phyloP scores from a whole-genome alignment of 2,329 filamentous ascomycete species.

The Scleromitrula shiraiana region DNA sequence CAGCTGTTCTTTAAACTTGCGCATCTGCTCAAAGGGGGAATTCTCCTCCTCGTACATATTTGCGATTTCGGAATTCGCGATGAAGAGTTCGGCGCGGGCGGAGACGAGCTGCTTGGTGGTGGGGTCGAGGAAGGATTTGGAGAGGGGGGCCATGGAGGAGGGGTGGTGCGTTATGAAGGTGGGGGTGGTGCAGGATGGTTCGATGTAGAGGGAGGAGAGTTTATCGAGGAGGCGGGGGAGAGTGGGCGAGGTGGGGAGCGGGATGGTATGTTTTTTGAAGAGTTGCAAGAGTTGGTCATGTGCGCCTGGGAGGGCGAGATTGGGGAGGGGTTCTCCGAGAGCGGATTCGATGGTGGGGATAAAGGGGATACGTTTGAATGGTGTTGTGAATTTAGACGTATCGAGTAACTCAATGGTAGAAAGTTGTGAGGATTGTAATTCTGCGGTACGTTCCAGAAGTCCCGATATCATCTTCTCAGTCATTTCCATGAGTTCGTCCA shows the following conservation, averaged over 20 bases:
- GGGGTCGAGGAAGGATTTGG: conserved; percentile 74
- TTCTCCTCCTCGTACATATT: conserved; percentile 99
- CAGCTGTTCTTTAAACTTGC: conserved; percentile 65
- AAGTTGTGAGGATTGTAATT: conserved; percentile 39
- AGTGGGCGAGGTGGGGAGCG: conserved; percentile 44
- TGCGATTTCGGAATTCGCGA: conserved; percentile 71
- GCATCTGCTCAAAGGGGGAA: conserved; percentile 74
- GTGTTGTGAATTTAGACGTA: conserved; percentile 39
- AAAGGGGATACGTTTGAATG: conserved; percentile 69
- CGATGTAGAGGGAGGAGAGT: conserved; percentile 68
- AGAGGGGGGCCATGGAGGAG: conserved; percentile 80
- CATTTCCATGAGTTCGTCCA: conserved; percentile 64
- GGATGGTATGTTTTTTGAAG: conserved; percentile 42
- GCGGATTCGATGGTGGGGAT: conserved; percentile 67
- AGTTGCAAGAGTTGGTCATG: conserved; percentile 48
- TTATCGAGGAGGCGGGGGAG: conserved; percentile 72
- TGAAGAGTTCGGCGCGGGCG: conserved; percentile 78
- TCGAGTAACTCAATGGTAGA: conserved; percentile 40
- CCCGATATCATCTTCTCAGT: conserved; percentile 65
- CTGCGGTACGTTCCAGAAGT: conserved; percentile 45
- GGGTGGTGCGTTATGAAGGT: conserved; percentile 88
- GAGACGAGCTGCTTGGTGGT: conserved; percentile 67
- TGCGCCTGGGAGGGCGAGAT: conserved; percentile 42
- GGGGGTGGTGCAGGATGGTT: conserved; percentile 63
- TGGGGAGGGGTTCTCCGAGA: conserved; percentile 40